phyloP scores from a whole-genome alignment of 2,329 filamentous ascomycete genomes.

The Diaporthe batatas region DNA sequence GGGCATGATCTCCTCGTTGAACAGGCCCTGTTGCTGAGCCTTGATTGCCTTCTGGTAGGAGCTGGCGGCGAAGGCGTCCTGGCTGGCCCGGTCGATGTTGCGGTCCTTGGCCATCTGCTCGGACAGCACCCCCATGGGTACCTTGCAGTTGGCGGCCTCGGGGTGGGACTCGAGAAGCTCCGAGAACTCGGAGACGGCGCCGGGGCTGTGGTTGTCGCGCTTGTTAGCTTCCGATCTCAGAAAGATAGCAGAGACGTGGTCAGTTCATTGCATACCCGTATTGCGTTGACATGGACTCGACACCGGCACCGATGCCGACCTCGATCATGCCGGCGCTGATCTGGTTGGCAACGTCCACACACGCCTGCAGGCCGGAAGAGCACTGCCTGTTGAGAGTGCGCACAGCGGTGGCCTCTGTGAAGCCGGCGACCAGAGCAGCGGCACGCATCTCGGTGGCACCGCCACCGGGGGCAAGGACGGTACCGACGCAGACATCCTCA shows the following conservation, averaged over 20 bases:
- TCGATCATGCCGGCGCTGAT: conserved; percentile 95
- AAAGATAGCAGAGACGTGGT: no score
- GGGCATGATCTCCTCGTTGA: conserved; percentile 91
- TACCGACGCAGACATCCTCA: conserved; percentile 92
- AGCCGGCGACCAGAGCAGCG: conserved; percentile 89
- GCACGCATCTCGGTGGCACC: conserved; percentile 98
- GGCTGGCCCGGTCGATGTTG: conserved; percentile 76
- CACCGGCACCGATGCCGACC: conserved; percentile 91
- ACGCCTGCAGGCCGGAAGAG: conserved; percentile 91
- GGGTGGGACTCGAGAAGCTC: conserved; percentile 85
- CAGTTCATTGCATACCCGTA: conserved; percentile 76
- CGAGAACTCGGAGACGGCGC: conserved; percentile 92
- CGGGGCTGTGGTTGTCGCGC: conserved; percentile 67
- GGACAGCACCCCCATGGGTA: conserved; percentile 93
- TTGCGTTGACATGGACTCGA: conserved; percentile 95
- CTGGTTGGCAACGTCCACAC: conserved; percentile 93
- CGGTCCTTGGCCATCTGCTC: conserved; percentile 95
- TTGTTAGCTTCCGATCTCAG: not conserved
- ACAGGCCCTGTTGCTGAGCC: conserved; percentile 90
- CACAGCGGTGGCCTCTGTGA: conserved; percentile 87
- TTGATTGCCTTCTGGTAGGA: conserved; percentile 91
- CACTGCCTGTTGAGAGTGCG: conserved; percentile 94
- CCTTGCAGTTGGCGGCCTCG: conserved; percentile 94
- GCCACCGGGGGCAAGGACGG: conserved; percentile 90
- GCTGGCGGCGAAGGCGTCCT: conserved; percentile 93